Evolutionary conservation across 2,329 filamentous ascomycete genomes (phyloP), one percentile per base, ranked within the genome.

Genomic region (Ceratocystis albifundus): DNA sequence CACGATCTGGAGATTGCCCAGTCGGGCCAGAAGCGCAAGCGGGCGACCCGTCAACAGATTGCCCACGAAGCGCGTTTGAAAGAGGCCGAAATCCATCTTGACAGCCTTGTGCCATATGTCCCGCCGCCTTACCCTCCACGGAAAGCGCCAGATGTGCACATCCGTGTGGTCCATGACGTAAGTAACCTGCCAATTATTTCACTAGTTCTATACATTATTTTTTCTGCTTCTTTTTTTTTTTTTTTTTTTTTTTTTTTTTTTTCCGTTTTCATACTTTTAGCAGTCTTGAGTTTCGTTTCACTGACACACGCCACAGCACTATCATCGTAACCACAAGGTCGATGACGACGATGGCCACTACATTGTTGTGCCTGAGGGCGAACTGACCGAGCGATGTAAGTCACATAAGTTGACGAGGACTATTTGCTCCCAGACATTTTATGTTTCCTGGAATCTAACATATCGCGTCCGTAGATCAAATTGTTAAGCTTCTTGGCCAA

Each of bases 321-420:
- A 79, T 61, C 79, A 78, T 67, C 82, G 82, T 69, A 79, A 85
- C 70, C 80, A 86, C 71, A 94, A 95, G 74, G 88, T 94, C 57
- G 94, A 99, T 72, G 94, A 99, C 70, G 91, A 96, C 59, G 94
- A 99, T 72, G 94, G 94, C 4, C 94, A 99, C 76, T 99, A 96
- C 74, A 90, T 97, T 71, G 92, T 99, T 25, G 86, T 89, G 1
- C 88, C 92, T 36, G 90, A 96, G 71, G 88, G 88, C 10, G 85
- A 89, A 68, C 79, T 99, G 64, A 96, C 94, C 15, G 86, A 94
- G 57, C 83, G 90, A 83, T 99, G 92, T 96, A 82, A 75, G 62
- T 65, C 41, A 15, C 48, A 4, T 28, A 28, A 28, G 25, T 41
- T 41, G 4, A 25, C 8, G 8, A 53, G 50, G 17, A 17, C 41